A percentile compares a stretch with the other conserved stretches of the same genome.
These are phyloP conservation scores for Alloteropsis angusta DNA, from an alignment of 202 grass and related monocot species.

Conservation along the genomic window DNA sequence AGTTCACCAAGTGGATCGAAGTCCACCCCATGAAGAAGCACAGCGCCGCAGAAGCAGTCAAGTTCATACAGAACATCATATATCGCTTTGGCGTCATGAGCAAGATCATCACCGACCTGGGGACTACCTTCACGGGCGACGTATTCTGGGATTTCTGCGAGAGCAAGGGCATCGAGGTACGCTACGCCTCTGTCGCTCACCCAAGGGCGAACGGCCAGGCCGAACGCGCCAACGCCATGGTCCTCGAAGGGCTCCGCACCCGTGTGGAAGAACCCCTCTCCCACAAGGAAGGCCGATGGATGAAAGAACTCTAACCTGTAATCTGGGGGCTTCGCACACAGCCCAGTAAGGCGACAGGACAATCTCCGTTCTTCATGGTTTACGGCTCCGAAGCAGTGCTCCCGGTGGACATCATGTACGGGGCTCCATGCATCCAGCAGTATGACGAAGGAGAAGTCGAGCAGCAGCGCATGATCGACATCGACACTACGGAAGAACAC, in stretches of 20 bases:
- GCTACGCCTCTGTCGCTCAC: too few species aligned
- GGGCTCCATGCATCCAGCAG: neutral
- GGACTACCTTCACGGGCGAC: neutral
- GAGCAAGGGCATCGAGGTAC: neutral
- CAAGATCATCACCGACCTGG: neutral
- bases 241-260: too few species aligned
- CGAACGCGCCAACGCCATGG: too few species aligned
- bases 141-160: neutral
- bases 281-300: too few species aligned
- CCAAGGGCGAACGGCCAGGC: too few species aligned
- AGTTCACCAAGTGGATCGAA: neutral
- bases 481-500: neutral
- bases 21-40: neutral
- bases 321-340: too few species aligned
- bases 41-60: neutral
- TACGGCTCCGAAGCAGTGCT: neutral
- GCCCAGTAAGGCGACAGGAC: too few species aligned
- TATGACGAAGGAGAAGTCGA: neutral
- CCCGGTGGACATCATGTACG: neutral
- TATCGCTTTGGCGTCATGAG: neutral
- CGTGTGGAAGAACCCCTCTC: too few species aligned
- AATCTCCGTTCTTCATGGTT: too few species aligned
- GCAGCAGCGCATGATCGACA: neutral
- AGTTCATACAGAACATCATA: neutral
- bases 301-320: too few species aligned